Evolutionary conservation across 2,329 filamentous ascomycete species (phyloP).

Genomic region (Rutstroemia sp.): DNA sequence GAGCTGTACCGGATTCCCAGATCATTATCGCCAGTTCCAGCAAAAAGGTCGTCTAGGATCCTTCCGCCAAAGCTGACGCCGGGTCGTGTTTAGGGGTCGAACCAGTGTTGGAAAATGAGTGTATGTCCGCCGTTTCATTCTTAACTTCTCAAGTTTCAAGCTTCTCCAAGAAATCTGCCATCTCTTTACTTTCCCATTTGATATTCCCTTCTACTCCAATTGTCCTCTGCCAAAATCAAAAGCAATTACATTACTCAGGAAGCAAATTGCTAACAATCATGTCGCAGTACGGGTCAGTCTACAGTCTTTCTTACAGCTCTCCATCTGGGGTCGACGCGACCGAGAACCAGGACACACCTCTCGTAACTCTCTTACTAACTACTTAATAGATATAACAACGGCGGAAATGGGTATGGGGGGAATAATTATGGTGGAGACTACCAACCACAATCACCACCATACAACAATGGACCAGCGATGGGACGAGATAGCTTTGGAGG

Average conservation of each 20-base stretch:
- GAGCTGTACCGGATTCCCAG: neutral
- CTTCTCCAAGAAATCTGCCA: neutral
- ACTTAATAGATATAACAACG: neutral
- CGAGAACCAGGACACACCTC: neutral
- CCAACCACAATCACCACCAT: slow-evolving; percentile 10
- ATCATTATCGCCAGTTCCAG: no score
- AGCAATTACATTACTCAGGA: slow-evolving; percentile 1
- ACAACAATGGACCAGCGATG: slow-evolving; percentile 35
- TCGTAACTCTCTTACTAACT: neutral
- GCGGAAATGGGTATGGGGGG: neutral
- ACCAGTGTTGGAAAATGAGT: slow-evolving; percentile 20
- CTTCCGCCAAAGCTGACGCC: neutral
- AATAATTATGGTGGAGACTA: slow-evolving; percentile 52
- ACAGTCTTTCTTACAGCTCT: slow-evolving; percentile 1
- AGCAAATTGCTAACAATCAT: slow-evolving; percentile 21
- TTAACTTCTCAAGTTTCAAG: slow-evolving; percentile 15
- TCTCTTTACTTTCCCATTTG: neutral
- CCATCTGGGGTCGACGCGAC: neutral
- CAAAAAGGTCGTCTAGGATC: neutral
- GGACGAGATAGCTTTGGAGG: slow-evolving; percentile 34
- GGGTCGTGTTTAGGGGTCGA: slow-evolving; percentile 5
- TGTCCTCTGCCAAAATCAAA: neutral
- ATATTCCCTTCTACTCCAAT: neutral
- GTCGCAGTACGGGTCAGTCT: slow-evolving; percentile 29
- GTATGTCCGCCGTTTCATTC: slow-evolving; percentile 25